phyloP scores from a whole-genome alignment of 192 early-diverging fungal genomes.

The Linnemannia exigua region DNA sequence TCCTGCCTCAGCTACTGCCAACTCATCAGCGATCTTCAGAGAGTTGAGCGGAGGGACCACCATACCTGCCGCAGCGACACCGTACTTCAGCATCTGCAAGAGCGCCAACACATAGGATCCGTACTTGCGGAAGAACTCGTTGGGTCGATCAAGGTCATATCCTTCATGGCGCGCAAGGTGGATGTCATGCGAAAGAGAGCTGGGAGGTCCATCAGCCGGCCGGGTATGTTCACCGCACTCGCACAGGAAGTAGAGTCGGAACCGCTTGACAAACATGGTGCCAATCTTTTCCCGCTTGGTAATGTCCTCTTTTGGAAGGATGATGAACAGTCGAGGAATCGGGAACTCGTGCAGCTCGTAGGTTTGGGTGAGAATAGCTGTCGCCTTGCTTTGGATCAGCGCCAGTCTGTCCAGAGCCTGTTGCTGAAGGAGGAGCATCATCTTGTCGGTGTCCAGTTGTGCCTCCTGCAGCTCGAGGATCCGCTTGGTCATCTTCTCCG shows the following conservation, averaged over 20 bases:
- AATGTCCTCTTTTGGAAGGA: neutral
- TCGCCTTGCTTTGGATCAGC: neutral
- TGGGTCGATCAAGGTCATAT: slow-evolving; percentile 5
- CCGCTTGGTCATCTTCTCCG: neutral
- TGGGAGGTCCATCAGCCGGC: neutral
- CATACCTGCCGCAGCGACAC: neutral
- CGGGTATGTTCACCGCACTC: slow-evolving; percentile 26
- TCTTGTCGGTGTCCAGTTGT: neutral
- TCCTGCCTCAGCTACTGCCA: neutral
- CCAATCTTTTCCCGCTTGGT: neutral
- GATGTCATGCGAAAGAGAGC: neutral
- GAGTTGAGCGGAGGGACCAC: slow-evolving; percentile 2
- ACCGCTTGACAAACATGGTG: neutral
- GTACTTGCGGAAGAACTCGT: slow-evolving; percentile 28
- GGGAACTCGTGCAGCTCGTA: slow-evolving; percentile 37
- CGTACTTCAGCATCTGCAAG: slow-evolving; percentile 26
- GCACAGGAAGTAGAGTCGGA: slow-evolving; percentile 18
- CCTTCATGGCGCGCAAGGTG: slow-evolving; percentile 29
- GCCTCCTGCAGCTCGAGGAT: neutral
- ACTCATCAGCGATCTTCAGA: neutral
- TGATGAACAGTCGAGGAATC: slow-evolving; percentile 31
- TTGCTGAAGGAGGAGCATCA: neutral
- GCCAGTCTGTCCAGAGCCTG: slow-evolving; percentile 10
- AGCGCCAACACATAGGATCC: slow-evolving; percentile 7
- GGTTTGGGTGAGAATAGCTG: slow-evolving; percentile 15